A percentile compares a stretch with the other conserved stretches of the same genome.
Evolutionary conservation across 2,329 filamentous ascomycete species (phyloP).

Genomic region (Aspergillus terreus): DNA sequence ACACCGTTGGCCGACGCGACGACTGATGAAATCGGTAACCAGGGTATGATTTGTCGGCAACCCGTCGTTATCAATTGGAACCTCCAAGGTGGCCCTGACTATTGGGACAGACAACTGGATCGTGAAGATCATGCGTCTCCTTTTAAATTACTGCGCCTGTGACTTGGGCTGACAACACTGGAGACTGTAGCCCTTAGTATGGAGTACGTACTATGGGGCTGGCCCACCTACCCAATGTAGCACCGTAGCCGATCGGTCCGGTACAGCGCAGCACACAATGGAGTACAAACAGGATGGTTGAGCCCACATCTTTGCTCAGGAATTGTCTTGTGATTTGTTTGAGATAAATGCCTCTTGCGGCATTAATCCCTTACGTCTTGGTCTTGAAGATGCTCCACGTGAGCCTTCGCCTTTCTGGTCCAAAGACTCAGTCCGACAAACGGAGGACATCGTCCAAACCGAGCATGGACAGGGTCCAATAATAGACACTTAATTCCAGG

Average conservation of each 20-base stretch:
- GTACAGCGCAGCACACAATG: not conserved
- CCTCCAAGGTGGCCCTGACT: not conserved
- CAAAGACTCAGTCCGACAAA: conserved; percentile 1
- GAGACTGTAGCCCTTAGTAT: not conserved
- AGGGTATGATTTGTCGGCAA: not conserved
- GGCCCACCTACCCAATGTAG: conserved; percentile 11
- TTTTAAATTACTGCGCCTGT: conserved; percentile 4
- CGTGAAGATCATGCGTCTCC: conserved; percentile 7
- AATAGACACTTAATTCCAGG: not conserved
- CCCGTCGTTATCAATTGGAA: not conserved
- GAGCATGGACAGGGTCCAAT: not conserved
- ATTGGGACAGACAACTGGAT: not conserved
- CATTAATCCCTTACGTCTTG: not conserved
- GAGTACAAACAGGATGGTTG: not conserved
- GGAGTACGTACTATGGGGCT: not conserved
- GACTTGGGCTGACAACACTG: not conserved
- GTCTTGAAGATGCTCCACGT: conserved; percentile 3
- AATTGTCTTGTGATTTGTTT: not conserved
- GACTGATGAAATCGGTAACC: no score
- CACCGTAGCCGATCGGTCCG: conserved; percentile 9
- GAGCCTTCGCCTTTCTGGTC: conserved; percentile 2
- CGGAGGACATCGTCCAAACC: conserved; percentile 2
- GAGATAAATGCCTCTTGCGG: not conserved
- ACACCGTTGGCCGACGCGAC: no score
- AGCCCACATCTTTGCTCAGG: not conserved